Evolutionary conservation across 495 filamentous ascomycete genomes (phyloP).

Genomic region (Cairneyella variabilis): DNA sequence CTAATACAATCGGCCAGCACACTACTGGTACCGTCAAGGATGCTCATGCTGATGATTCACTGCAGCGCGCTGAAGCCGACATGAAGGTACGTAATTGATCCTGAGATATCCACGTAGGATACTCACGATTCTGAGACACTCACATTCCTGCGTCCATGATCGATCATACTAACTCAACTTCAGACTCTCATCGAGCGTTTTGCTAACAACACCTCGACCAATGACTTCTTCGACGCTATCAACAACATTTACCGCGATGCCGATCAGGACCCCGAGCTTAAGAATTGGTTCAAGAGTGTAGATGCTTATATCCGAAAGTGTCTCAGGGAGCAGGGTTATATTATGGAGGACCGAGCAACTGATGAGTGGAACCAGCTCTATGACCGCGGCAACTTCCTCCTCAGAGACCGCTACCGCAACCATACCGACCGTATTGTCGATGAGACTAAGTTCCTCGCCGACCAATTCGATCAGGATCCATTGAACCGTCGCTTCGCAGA

Average conservation of each 20-base stretch:
- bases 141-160: too few species aligned
- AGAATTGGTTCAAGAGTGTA: constrained; percentile 80
- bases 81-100: constrained; percentile 45
- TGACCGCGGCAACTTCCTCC: constrained; percentile 81
- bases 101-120: too few species aligned
- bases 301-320: constrained; percentile 77
- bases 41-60: constrained; percentile 53
- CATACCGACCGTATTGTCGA: constrained; percentile 87
- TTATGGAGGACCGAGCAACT: constrained; percentile 79
- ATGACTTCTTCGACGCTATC: constrained; percentile 82
- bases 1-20: constrained; percentile 58
- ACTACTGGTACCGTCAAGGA: constrained; percentile 64
- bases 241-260: constrained; percentile 88
- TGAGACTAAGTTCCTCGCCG: constrained; percentile 82
- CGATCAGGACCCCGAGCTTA: constrained; percentile 82
- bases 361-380: constrained; percentile 80
- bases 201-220: constrained; percentile 85
- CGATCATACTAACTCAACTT: constrained; percentile 7
- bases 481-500: constrained; percentile 77
- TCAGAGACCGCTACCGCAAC: constrained; percentile 80
- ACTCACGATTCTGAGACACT: too few species aligned
- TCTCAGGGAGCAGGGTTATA: constrained; percentile 83
- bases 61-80: constrained; percentile 72
- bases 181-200: constrained; percentile 90
- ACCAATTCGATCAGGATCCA: constrained; percentile 84